Evolutionary conservation across 2,329 filamentous ascomycete genomes (phyloP).

Genomic region (Chaetomiaceae sp.): DNA sequence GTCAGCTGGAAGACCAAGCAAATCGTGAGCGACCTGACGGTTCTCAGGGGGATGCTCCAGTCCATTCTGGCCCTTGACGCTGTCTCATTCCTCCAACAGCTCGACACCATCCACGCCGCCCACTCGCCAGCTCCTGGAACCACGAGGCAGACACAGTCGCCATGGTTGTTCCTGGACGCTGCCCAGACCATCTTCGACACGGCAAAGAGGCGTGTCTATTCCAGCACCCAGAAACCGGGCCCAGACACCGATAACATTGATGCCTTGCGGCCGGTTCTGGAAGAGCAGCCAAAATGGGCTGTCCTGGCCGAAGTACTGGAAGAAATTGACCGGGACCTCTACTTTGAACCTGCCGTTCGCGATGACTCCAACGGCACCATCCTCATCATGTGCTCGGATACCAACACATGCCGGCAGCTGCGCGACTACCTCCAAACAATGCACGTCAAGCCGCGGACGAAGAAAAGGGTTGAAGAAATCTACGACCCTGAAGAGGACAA

Average conservation of each 20-base stretch:
- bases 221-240: conserved; percentile 56
- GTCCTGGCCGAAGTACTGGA: conserved; percentile 84
- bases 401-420: conserved; percentile 79
- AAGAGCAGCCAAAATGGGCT: conserved; percentile 93
- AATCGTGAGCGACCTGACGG: conserved; percentile 83
- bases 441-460: conserved; percentile 61
- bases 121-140: conserved; percentile 85
- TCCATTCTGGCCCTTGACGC: conserved; percentile 80
- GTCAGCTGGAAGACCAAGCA: conserved; percentile 93
- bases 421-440: conserved; percentile 89
- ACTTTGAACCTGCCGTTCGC: conserved; percentile 70
- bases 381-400: conserved; percentile 91
- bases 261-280: conserved; percentile 73
- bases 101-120: conserved; percentile 89
- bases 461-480: conserved; percentile 42
- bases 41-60: conserved; percentile 78
- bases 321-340: conserved; percentile 87
- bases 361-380: conserved; percentile 90
- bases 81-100: conserved; percentile 84
- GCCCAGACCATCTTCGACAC: conserved; percentile 92
- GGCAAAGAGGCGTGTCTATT: conserved; percentile 82
- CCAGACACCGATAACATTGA: conserved; percentile 48
- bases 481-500: conserved; percentile 52
- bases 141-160: conserved; percentile 82
- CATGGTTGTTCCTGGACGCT: conserved; percentile 93